Base-by-base conservation (phyloP, 2,329 filamentous ascomycete genomes). In the Arthrobotrys pseudoclavata region DNA sequence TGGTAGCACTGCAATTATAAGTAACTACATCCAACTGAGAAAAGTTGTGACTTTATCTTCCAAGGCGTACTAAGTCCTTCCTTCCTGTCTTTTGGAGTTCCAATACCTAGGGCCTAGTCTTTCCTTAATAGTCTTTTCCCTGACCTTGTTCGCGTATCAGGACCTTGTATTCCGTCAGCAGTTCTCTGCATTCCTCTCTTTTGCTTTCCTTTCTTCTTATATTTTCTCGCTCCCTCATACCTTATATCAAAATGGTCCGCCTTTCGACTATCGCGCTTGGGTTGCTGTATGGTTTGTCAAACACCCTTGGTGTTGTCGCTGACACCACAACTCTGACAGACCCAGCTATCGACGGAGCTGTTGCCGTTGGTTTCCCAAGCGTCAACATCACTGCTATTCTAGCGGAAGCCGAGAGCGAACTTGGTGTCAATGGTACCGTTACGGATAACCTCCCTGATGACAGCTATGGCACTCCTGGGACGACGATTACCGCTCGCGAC, bases 231-330 rank as follows among this genome's bases (percentile, higher is more conserved):
- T 68, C 37, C 9, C 22, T 24, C 24, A 55, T 45, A 55, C 42
- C 29, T 31, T 68, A 74, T 61, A 69, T 63, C 42, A 77, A 71
- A 57, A 77, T 77, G 74, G 74, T 68, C 52, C 74, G 67, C 29
- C 61, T 71, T 15, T 77, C 74, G 15, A 57, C 45, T 31, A 26
- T 71, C 29, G 53, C 67, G 13, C 24, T 77, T 29, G 74, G 67
- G 34, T 62, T 77, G 42, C 31, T 77, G 42, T 67, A 22, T 31
- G 61, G 52, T 6, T 53, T 77, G 42, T 70, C 74, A 67, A 61
- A 66, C 50, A 34, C 18, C 10, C 50, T 69, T 26, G 60, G 74
- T 63, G 74, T 69, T 52, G 72, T 61, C 15, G 66, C 64, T 9
- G 52, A 67, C 42, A 42, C 42, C 22, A 12, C 42, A n/a, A 50